Conservation (phyloP, 1,284 basidiomycete species). For the Chiua sp. region DNA sequence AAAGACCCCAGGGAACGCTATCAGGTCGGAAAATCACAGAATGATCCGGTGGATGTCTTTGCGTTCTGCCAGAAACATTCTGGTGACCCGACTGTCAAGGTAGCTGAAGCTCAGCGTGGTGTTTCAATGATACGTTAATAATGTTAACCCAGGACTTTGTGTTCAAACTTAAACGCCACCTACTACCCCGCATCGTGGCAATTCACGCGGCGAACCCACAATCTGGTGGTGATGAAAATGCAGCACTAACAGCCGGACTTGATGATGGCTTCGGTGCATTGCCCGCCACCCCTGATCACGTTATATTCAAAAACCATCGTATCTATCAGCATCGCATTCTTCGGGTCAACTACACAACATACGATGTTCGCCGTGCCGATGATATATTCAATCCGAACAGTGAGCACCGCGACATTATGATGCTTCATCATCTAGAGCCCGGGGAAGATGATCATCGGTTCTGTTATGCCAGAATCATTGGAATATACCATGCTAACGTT, state of each 20-base stretch:
- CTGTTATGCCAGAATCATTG: constrained; percentile 15
- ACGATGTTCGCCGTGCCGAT: constrained; percentile 31
- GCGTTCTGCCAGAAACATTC: too few species aligned
- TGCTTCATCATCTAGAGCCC: neutral
- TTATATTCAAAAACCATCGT: constrained; percentile 22
- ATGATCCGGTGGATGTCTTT: constrained; percentile 10
- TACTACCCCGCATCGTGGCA: too few species aligned
- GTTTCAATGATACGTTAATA: too few species aligned
- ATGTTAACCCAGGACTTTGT: too few species aligned
- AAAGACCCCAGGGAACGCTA: constrained; percentile 10
- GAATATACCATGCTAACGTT: constrained; percentile 15
- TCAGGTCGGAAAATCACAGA: constrained; percentile 18
- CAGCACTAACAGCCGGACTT: too few species aligned
- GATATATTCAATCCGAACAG: constrained; percentile 18
- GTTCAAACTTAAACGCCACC: too few species aligned
- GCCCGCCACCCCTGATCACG: too few species aligned
- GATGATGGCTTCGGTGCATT: too few species aligned
- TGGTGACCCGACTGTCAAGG: too few species aligned
- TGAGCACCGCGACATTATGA: constrained; percentile 3
- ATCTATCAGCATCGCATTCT: constrained; percentile 33
- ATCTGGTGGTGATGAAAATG: too few species aligned
- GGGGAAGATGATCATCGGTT: constrained; percentile 2
- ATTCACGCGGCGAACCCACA: too few species aligned
- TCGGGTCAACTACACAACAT: constrained; percentile 38
- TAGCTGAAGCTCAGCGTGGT: too few species aligned